Evolutionary conservation across 306 rosid genomes (phyloP).

Genomic region (Vigna hirtella): DNA sequence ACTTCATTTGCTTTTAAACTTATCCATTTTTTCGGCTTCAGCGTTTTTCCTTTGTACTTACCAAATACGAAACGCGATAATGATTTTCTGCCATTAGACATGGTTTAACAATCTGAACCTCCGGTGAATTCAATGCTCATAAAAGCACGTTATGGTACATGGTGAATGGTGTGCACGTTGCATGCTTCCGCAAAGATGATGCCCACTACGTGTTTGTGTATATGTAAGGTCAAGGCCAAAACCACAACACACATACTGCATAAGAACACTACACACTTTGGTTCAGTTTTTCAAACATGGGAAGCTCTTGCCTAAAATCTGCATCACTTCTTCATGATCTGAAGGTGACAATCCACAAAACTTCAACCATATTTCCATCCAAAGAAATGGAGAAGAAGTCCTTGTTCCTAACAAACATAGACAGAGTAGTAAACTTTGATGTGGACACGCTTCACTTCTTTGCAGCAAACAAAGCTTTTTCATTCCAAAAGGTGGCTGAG

Average conservation of each 20-base stretch:
- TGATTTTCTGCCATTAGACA: too few relatives aligned
- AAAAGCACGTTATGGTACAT: not conserved
- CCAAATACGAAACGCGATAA: not conserved
- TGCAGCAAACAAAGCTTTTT: conserved; percentile 53
- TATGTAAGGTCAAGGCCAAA: not conserved
- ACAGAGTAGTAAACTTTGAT: conserved; percentile 69
- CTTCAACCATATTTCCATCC: conserved; percentile 60
- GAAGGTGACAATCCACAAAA: conserved; percentile 58
- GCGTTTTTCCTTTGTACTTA: too few relatives aligned
- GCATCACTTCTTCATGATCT: conserved; percentile 50
- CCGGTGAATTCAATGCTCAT: not conserved
- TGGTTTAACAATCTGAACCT: conserved; percentile 42
- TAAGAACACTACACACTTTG: not conserved
- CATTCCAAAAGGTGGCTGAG: conserved; percentile 44
- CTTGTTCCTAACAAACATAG: conserved; percentile 82
- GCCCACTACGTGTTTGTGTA: not conserved
- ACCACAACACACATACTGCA: not conserved
- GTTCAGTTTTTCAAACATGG: conserved; percentile 43
- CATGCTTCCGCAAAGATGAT: not conserved
- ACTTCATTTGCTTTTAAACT: too few relatives aligned
- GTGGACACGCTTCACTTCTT: conserved; percentile 79
- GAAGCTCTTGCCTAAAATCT: conserved; percentile 27
- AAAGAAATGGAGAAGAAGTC: conserved; percentile 51
- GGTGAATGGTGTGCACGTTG: conserved; percentile 8
- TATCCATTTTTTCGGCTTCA: too few relatives aligned